Base-by-base conservation (phyloP, 1,139 yeast genomes). In the Yamadazyma atmosphaerica region DNA sequence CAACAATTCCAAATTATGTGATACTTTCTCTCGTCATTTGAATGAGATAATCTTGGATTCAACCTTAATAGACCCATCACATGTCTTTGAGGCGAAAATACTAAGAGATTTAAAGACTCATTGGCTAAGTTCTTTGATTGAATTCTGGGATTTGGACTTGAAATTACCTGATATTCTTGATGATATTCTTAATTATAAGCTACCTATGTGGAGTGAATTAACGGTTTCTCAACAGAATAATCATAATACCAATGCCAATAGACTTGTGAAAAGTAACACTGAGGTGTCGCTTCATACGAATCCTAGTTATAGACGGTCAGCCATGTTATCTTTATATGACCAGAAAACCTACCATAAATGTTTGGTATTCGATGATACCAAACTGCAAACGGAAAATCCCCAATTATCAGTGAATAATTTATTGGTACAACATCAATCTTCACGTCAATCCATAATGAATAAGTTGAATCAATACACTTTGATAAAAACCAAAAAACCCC, bases 291-390 rank as follows among this genome's bases (percentile, higher is more conserved):
- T 77, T 43, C 71, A 63, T 38, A 67, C 72, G 3, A 76, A 77
- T 46, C 79, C 83, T 2, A 67, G 79, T 9, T 70, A 65, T 47
- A 64, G 83, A 51, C 63, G 83, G 39, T 74, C 79, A 27, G 80
- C 79, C 4, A 74, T 78, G 69, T 61, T 78, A 36, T 74, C 79
- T 4, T 60, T 78, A 43, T 72, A 76, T 46, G 81, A 77, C 43
- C 60, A 57, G 43, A 58, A 60, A 41, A 57, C 58, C 26, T 63
- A 63, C 51, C 62, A 65, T 51, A 60, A 68, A 54, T 58, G 68
- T 44, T 49, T 68, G n/a, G 60, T 68, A 2, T 55, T 56, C 41
- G 68, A 65, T 39, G 68, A 65, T 34, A 48, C 47, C 31, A 58
- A 41, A 45, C 21, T 16, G 7, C 37, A 28, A 13, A 30, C 37